Conservation (phyloP, 2,329 filamentous ascomycete species). For the Penicillium sclerotigenum region DNA sequence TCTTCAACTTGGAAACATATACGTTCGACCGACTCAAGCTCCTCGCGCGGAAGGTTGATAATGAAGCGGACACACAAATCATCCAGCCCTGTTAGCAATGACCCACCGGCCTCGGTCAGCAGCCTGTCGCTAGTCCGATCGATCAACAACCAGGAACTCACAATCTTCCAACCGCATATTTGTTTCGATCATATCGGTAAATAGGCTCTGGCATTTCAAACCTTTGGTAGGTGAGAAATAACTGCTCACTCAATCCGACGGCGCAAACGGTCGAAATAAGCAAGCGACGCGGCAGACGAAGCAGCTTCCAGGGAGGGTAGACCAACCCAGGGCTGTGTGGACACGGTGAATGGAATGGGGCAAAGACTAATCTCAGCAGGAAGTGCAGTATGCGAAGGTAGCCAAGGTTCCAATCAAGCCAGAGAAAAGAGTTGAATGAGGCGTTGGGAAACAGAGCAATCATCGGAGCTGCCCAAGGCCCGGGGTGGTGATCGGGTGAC, state of each 20-base stretch:
- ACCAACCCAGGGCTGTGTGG: slow-evolving; percentile 9
- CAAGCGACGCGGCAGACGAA: slow-evolving; percentile 16
- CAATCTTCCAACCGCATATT: slow-evolving; percentile 90
- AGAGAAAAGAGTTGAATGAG: background rate
- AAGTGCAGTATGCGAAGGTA: background rate
- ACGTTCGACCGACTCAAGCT: slow-evolving; percentile 82
- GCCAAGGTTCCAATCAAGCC: background rate
- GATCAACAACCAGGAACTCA: slow-evolving; percentile 44
- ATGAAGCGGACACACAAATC: slow-evolving; percentile 97
- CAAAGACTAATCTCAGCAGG: background rate
- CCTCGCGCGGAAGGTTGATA: slow-evolving; percentile 89
- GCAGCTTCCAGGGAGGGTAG: slow-evolving; percentile 29
- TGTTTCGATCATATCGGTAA: slow-evolving; percentile 66
- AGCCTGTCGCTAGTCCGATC: slow-evolving; percentile 4
- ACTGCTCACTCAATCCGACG: slow-evolving; percentile 22
- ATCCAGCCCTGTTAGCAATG: slow-evolving; percentile 70
- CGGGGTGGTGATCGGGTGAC: slow-evolving; percentile 20
- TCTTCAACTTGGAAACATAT: slow-evolving; percentile 99
- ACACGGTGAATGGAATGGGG: slow-evolving; percentile 1
- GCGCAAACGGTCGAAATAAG: slow-evolving; percentile 19
- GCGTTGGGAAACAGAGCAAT: slow-evolving; percentile 9
- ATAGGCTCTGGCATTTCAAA: slow-evolving; percentile 60
- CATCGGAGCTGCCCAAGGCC: slow-evolving; percentile 17
- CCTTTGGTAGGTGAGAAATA: slow-evolving; percentile 21
- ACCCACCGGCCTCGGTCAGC: slow-evolving; percentile 22